phyloP scores from a whole-genome alignment of 768 basidiomycete genomes.

The Leccinum uliginosum region DNA sequence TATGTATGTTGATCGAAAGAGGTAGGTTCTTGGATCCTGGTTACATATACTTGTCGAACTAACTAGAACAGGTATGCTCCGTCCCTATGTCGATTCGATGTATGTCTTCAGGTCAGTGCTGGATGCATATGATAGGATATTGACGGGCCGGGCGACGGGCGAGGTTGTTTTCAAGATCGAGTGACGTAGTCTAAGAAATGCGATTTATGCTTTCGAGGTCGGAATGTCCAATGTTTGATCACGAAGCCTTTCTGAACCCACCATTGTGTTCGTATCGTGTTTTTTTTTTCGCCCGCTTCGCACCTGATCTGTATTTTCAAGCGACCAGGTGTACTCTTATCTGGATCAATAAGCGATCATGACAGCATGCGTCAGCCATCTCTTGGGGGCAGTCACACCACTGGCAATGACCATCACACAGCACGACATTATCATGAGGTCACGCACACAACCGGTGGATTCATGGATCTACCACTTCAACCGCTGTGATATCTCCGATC shows the following conservation, averaged over 20 bases:
- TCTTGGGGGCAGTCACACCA: not conserved
- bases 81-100: constrained; percentile 56
- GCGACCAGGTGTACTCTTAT: no score
- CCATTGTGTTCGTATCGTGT: no score
- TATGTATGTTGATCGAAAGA: constrained; percentile 37
- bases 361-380: not conserved
- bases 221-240: no score
- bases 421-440: not conserved
- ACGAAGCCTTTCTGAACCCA: no score
- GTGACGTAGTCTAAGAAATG: constrained; percentile 6
- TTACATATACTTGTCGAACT: not conserved
- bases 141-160: constrained; percentile 54
- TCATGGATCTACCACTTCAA: not conserved
- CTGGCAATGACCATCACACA: not conserved
- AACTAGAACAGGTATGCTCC: constrained; percentile 41
- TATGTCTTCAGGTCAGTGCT: constrained; percentile 51
- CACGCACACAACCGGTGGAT: not conserved
- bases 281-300: no score
- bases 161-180: constrained; percentile 61
- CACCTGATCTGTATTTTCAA: no score
- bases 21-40: constrained; percentile 30
- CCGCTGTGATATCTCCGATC: not conserved
- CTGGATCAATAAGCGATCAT: no score
- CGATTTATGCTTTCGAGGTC: no score
- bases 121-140: constrained; percentile 58